phyloP scores from a whole-genome alignment of 176 grass and related monocot genomes.

The Otatea glauca region DNA sequence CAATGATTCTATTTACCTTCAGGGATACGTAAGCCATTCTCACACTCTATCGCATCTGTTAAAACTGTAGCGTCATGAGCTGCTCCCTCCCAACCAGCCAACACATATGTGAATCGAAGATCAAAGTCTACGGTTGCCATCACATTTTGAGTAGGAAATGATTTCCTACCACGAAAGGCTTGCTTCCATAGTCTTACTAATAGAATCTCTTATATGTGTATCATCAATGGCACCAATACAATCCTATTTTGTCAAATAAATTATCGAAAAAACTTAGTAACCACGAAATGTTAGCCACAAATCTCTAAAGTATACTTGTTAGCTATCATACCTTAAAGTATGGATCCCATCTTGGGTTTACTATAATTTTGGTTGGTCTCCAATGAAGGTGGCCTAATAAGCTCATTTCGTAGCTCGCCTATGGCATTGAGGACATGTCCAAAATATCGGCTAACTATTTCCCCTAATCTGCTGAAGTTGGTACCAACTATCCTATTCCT shows the following conservation, averaged over 20 bases:
- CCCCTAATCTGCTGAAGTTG: accelerated
- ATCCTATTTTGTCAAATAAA: background rate
- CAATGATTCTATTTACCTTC: background rate
- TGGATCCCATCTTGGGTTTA: background rate
- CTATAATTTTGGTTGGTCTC: background rate
- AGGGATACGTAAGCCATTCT: slow-evolving; percentile 10
- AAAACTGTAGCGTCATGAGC: background rate
- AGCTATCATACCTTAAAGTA: background rate
- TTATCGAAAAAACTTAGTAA: background rate
- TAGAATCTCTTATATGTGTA: background rate
- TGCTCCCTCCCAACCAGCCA: slow-evolving; percentile 1
- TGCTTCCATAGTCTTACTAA: background rate
- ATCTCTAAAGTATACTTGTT: too few relatives aligned
- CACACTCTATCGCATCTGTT: background rate
- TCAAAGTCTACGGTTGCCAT: slow-evolving; percentile 26
- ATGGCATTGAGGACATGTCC: too few relatives aligned
- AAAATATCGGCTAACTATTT: too few relatives aligned
- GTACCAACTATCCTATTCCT: too few relatives aligned
- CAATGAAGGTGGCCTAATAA: slow-evolving; percentile 1
- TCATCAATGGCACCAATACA: background rate
- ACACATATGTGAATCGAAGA: slow-evolving; percentile 31
- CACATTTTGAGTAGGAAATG: slow-evolving; percentile 29
- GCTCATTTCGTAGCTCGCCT: background rate
- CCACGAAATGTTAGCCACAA: too few relatives aligned
- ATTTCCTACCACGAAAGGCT: slow-evolving; percentile 4